These are phyloP conservation scores for Russula emetica DNA, from an alignment of 768 basidiomycete genomes.

Conservation along the genomic window DNA sequence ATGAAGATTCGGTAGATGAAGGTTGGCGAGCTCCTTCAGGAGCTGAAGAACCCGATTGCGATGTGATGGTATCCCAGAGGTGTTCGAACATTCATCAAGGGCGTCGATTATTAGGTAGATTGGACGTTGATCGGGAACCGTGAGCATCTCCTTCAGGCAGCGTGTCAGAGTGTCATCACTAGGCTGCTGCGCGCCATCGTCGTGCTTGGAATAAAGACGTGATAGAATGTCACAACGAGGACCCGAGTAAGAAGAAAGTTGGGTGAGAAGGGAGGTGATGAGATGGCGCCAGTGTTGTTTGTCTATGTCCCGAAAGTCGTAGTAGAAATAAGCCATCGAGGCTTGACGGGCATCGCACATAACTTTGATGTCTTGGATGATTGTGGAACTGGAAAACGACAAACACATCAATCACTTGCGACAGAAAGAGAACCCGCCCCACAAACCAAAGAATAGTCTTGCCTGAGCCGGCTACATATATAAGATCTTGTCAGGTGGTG, in stretches of 20 bases:
- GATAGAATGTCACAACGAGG: neutral
- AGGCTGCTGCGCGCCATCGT: neutral
- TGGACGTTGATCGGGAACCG: neutral
- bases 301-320: neutral
- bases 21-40: neutral
- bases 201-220: neutral
- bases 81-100: neutral
- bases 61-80: neutral
- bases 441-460: conserved; percentile 15
- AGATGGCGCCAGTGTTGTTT: conserved; percentile 4
- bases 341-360: neutral
- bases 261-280: conserved; percentile 8
- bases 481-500: neutral
- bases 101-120: neutral
- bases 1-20: neutral
- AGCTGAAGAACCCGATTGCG: neutral
- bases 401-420: neutral
- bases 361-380: neutral
- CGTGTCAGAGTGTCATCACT: neutral
- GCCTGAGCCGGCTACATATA: conserved; percentile 9
- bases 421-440: too few relatives aligned
- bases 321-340: conserved; percentile 5
- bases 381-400: conserved; percentile 3
- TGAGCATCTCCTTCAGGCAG: conserved; percentile 1
- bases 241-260: neutral